Conservation (phyloP, 345 rosid genomes). For the Dipteronia sinensis region DNA sequence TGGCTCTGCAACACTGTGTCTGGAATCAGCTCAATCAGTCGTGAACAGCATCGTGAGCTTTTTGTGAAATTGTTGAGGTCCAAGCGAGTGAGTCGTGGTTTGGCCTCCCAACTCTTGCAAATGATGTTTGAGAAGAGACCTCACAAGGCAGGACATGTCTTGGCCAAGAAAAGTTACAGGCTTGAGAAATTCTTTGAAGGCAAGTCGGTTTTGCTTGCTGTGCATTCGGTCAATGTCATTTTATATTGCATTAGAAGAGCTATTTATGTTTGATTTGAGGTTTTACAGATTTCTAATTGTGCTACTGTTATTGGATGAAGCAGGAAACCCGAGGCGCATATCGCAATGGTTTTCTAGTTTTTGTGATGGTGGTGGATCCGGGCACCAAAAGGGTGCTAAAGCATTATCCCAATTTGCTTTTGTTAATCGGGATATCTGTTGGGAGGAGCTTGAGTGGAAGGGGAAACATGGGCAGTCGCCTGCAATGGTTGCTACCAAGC, state of each 20-base stretch:
- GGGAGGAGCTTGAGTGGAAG: conserved; percentile 97
- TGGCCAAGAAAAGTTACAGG: conserved; percentile 61
- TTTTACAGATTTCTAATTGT: not conserved
- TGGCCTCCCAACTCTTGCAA: conserved; percentile 65
- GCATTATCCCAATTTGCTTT: conserved; percentile 90
- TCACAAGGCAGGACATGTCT: conserved; percentile 45
- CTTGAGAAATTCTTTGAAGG: conserved; percentile 85
- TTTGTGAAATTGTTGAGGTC: conserved; percentile 59
- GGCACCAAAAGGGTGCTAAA: conserved; percentile 79
- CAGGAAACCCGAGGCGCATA: conserved; percentile 63
- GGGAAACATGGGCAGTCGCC: conserved; percentile 98
- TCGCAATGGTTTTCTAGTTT: conserved; percentile 75
- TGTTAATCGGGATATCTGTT: conserved; percentile 80
- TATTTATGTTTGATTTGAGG: conserved; percentile 4
- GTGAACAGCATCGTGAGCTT: conserved; percentile 49
- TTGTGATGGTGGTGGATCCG: conserved; percentile 58
- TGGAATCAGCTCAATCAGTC: conserved; percentile 37
- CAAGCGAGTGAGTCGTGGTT: conserved; percentile 36
- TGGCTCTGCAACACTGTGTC: conserved; percentile 77
- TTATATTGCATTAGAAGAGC: not conserved
- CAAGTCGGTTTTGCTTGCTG: not conserved
- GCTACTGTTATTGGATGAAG: conserved; percentile 13
- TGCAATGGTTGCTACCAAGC: conserved; percentile 92
- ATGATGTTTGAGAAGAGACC: conserved; percentile 64
- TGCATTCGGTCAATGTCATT: not conserved